phyloP scores from a whole-genome alignment of 2,329 filamentous ascomycete species.

The Diaporthe nobilis region DNA sequence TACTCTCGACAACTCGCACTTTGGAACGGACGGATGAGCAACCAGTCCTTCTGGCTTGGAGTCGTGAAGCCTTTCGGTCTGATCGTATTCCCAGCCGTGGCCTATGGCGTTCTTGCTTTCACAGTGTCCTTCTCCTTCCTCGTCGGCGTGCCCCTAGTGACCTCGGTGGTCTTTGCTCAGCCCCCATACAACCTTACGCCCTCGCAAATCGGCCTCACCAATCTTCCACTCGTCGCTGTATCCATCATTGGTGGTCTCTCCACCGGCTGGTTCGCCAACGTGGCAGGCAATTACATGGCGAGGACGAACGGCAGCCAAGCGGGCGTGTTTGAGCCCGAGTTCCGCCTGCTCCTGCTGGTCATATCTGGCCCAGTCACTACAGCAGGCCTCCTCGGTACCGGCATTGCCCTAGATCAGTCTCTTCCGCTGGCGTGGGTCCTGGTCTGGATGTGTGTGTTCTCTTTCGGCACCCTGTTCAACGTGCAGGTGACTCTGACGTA shows the following conservation, averaged over 20 bases:
- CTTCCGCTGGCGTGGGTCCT: constrained; percentile 26
- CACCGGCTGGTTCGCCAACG: constrained; percentile 14
- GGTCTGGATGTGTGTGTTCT: constrained; percentile 16
- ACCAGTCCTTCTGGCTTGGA: constrained; percentile 32
- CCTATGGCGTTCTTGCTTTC: constrained; percentile 27
- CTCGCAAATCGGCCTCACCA: constrained; percentile 11
- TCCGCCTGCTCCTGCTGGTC: constrained; percentile 27
- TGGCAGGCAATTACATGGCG: constrained; percentile 16
- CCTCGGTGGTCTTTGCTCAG: constrained; percentile 11
- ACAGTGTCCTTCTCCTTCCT: constrained; percentile 24
- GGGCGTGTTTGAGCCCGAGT: constrained; percentile 33
- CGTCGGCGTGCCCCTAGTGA: neutral
- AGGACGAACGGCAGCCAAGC: constrained; percentile 19
- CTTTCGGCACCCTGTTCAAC: constrained; percentile 8
- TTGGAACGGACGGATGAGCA: constrained; percentile 25
- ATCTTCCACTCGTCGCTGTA: neutral
- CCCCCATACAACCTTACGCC: constrained; percentile 7
- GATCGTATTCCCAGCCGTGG: constrained; percentile 19
- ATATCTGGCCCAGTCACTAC: constrained; percentile 20
- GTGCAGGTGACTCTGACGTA: constrained; percentile 22
- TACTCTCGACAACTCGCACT: constrained; percentile 29
- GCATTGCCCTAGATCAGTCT: constrained; percentile 1
- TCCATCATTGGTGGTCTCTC: constrained; percentile 6
- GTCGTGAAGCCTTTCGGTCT: constrained; percentile 29
- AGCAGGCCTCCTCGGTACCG: constrained; percentile 27